Conservation (phyloP, 2,329 filamentous ascomycete genomes). For the Clarireedia sp. region DNA sequence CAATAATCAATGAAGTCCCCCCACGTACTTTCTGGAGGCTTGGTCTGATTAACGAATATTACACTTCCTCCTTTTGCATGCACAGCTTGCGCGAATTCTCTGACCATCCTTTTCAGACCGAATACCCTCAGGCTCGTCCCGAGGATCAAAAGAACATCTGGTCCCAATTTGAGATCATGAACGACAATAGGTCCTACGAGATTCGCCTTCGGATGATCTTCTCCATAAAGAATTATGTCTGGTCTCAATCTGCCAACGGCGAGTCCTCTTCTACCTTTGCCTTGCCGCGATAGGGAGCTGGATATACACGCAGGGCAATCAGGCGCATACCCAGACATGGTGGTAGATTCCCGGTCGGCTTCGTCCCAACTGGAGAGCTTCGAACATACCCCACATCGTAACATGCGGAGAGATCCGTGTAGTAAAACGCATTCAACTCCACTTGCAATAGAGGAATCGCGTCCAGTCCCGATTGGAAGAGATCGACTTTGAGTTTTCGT, state of each 20-base stretch:
- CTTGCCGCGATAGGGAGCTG: conserved; percentile 53
- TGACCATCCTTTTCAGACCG: conserved; percentile 61
- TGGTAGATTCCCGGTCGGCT: conserved; percentile 33
- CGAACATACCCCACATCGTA: conserved; percentile 57
- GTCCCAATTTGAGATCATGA: conserved; percentile 55
- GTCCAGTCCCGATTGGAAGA: conserved; percentile 22
- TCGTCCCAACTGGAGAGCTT: conserved; percentile 53
- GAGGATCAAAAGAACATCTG: conserved; percentile 61
- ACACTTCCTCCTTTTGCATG: conserved; percentile 59
- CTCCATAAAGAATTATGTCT: conserved; percentile 67
- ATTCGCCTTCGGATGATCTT: conserved; percentile 62
- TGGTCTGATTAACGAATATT: conserved; percentile 66
- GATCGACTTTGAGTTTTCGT: conserved; percentile 35
- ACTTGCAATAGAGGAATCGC: conserved; percentile 17
- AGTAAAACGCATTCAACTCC: conserved; percentile 51
- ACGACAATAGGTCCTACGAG: conserved; percentile 61
- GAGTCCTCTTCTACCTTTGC: conserved; percentile 57
- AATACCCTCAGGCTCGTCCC: conserved; percentile 66
- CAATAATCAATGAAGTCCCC: conserved; percentile 67
- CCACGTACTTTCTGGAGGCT: conserved; percentile 64
- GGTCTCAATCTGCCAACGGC: conserved; percentile 61
- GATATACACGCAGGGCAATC: conserved; percentile 58
- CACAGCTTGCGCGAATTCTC: conserved; percentile 63
- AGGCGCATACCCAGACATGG: conserved; percentile 56
- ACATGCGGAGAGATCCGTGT: conserved; percentile 57